Base-by-base conservation (phyloP, 164 flowering plant species). In the Protea cynaroides region DNA sequence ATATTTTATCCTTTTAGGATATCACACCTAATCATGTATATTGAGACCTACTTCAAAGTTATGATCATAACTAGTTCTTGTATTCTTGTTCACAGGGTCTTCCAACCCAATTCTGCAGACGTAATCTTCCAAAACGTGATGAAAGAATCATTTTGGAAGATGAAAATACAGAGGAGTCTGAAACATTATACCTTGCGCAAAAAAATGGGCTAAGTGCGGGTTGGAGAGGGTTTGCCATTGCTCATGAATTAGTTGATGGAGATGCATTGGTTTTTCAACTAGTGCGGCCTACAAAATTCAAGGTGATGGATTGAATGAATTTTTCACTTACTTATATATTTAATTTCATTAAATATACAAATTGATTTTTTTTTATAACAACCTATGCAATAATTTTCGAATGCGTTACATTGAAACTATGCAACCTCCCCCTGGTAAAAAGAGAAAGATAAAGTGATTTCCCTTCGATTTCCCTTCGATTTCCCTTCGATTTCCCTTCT, bases 251-350 rank as follows among this genome's bases (percentile, higher is more conserved):
- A 25, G 84, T 78, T 56, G 95, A 88, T 75, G 97, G 95, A 3
- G 97, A 90, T 86, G 84, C 89, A 8, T 50, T 86, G 49, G 81
- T 90, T 38, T 88, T 90, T 68, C 92, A 90, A 47, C 69, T 90
- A 21, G 65, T 78, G 24, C 71, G 61, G 24, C 83, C 78, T n/a
- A 75, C 76, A 9, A 72, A 56, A 53, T 88, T 90, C 55, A 83
- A 88, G 97, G 97, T 90, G 36, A 53, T 58, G 23, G 29, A 11
- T 51, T 69, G 52, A 12, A 40, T 40, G 14, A 40, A 8, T 3
- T 4, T 29, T 29, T 29, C 34, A 29, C 34, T 29, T 5, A 29
- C 5, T 0, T 29, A 29, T 29, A n/a, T n/a, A n/a, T n/a, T n/a
- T n/a, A n/a, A n/a, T n/a, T n/a, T n/a, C n/a, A n/a, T n/a, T n/a